These are phyloP conservation scores for Trichoderma sp. DNA, from an alignment of 2,329 filamentous ascomycete genomes.

Conservation along the genomic window DNA sequence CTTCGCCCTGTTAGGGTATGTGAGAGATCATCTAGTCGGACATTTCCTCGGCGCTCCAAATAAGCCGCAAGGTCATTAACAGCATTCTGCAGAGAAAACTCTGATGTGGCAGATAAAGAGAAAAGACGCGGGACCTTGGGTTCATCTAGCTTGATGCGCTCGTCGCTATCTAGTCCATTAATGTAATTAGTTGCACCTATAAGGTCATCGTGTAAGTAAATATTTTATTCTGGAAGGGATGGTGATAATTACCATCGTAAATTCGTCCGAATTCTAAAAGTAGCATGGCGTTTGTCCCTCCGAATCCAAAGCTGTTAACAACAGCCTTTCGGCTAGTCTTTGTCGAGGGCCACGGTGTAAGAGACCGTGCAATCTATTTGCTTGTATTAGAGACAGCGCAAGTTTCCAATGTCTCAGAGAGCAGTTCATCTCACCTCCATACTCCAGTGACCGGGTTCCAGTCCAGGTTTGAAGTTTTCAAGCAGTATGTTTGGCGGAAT, in stretches of 20 bases:
- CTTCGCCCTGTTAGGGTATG: background rate
- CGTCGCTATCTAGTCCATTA: background rate
- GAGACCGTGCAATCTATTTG: background rate
- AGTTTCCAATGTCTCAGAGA: too few relatives aligned
- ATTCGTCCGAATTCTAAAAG: conserved; percentile 30
- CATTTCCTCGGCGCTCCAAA: background rate
- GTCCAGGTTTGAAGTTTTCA: background rate
- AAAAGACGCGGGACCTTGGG: background rate
- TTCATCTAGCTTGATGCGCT: background rate
- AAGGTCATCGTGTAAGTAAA: background rate
- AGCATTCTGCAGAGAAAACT: background rate
- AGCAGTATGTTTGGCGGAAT: conserved; percentile 7
- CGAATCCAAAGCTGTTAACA: conserved; percentile 57
- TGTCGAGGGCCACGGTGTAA: background rate
- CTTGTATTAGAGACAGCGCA: background rate
- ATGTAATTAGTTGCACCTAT: background rate
- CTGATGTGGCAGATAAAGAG: background rate
- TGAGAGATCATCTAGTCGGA: background rate
- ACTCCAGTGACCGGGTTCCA: background rate
- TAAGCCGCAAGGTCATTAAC: background rate
- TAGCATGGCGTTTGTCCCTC: conserved; percentile 51
- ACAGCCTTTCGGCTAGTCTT: conserved; percentile 18
- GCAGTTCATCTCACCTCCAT: background rate
- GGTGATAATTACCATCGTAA: background rate
- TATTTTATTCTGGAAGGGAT: too few relatives aligned